Base-by-base conservation (phyloP, 192 early-diverging fungal species). In the Backusella psychrophila region DNA sequence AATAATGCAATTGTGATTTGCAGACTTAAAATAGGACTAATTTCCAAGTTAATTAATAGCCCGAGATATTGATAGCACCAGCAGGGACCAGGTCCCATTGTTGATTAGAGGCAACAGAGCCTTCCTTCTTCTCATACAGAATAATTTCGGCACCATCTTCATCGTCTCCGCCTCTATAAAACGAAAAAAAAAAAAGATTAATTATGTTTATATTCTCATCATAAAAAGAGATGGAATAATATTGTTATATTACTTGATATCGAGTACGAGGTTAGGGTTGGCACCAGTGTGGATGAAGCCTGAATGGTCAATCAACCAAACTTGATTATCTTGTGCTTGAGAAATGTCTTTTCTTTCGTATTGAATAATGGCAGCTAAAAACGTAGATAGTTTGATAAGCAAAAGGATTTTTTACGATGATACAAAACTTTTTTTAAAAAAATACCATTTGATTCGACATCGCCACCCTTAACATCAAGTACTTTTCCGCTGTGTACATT, bases 401-500 rank as follows among this genome's bases (percentile, higher is more conserved):
- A 4, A 35, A 59, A 59, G 14, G 1, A 33, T 31, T 14, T n/a
- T 0, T 35, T 31, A 11, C 14, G n/a, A 29, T 9, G 17, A 33
- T n/a, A 59, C 9, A 31, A n/a, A 26, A 2, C 6, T 3, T 23
- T 21, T 23, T 33, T 33, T 33, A 3, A 3, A n/a, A 35, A 29
- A 52, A 21, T 49, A 75, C 65, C 63, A 42, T 74, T 49, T 15
- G 26, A 35, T 38, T 69, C 41, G 29, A 78, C 73, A 9, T 74
- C 12, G 11, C 72, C 72, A 19, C 66, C 77, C 34, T 78, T 78
- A 4, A 78, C 46, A 33, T 78, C 77, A 26, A 78, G 77, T 4
- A 68, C 77, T 38, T 78, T 78, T 35, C 77, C 77, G 41, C 71
- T 73, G 72, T 73, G 49, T 12, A 46, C 17, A 65, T 78, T 78